Base-by-base conservation (phyloP, 1,284 basidiomycete species). In the Termitomyces sp. region DNA sequence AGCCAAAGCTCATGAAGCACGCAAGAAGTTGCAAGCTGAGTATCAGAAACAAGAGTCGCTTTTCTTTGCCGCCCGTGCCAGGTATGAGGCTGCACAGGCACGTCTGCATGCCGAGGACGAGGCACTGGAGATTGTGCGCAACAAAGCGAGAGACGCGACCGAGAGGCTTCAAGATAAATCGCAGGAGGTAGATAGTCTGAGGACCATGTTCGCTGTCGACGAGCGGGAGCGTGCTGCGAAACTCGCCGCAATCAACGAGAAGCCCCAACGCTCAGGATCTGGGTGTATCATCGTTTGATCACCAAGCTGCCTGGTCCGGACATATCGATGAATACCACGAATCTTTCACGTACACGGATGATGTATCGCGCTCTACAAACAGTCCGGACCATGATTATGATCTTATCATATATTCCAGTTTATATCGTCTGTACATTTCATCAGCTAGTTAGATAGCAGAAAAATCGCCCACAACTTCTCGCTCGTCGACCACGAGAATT, bases 91-190 rank as follows among this genome's bases (percentile, higher is more conserved):
- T 1, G 70, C 74, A 0, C 71, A 77, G 54, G 73, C 77, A 0
- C 71, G 73, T 50, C 63, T 83, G 31, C 68, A 63, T 40, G 66
- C 75, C 0, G 70, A 75, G 45, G 73, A 70, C 21, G 77, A 81
- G 44, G 64, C 71, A 1, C 67, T 82, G 8, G 80, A 81, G 34
- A 69, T 69, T 0, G 67, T 75, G 8, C 68, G 77, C 12, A 66
- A 70, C 8, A 75, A 74, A 39, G 77, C 78, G 0, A 67, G 67
- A 40, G 73, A 77, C 50, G 71, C 73, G 1, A 82, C 77, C 1
- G 76, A 79, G 57, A 73, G 69, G 61, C 66, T 82, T 56, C 75
- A 78, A 61, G 75, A 78, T 55, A 83, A 83, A 71, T 71, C 73
- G 30, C 69, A 73, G 44, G 81, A 83, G 65, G 73, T 84, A 0